Evolutionary conservation across 768 basidiomycete genomes (phyloP).

Genomic region (Tylopilus plumbeoviolaceoides): DNA sequence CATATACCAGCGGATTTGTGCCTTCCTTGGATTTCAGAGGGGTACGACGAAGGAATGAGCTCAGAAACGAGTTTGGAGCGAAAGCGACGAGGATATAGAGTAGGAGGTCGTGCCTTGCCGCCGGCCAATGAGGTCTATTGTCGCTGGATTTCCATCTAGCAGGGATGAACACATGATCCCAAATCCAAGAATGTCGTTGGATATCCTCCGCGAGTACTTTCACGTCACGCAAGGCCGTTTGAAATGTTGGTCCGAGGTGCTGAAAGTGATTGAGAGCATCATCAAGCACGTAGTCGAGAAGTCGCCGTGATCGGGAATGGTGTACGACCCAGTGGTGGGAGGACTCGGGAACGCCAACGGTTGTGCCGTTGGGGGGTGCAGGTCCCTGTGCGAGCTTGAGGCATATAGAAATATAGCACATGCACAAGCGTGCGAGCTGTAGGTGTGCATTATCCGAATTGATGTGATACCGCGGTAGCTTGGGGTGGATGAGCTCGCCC

Average conservation of each 20-base stretch:
- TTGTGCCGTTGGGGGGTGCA: too few species aligned
- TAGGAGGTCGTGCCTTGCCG: neutral
- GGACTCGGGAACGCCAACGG: too few species aligned
- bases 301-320: neutral
- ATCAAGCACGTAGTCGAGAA: neutral
- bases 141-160: neutral
- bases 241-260: neutral
- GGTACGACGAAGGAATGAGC: neutral
- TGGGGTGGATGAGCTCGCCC: neutral
- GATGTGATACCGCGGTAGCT: neutral
- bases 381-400: neutral
- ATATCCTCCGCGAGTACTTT: neutral
- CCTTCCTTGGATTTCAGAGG: neutral
- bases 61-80: neutral
- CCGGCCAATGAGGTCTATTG: neutral
- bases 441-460: neutral
- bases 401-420: constrained; percentile 5
- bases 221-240: neutral
- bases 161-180: neutral
- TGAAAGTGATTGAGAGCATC: neutral
- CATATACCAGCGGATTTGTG: neutral
- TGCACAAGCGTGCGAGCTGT: neutral
- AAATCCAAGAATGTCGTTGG: neutral
- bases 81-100: neutral
- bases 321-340: neutral